A percentile compares a stretch with the other conserved stretches of the same genome.
Evolutionary conservation across 2,329 filamentous ascomycete species (phyloP).

Genomic region (Penicillium sp.): DNA sequence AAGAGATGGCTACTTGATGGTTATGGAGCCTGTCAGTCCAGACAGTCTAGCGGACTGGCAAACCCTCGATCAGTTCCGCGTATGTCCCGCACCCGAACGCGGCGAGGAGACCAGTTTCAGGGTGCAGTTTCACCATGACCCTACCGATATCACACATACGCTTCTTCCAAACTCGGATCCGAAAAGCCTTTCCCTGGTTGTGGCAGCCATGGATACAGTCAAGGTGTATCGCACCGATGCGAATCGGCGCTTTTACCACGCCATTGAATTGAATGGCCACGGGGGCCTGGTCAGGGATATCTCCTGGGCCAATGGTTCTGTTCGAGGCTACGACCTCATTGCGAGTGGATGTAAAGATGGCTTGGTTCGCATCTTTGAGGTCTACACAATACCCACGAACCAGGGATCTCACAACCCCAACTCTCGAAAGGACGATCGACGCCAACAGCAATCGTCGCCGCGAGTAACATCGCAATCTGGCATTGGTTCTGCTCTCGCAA

Average conservation of each 20-base stretch:
- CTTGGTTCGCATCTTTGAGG: slow-evolving; percentile 77
- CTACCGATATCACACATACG: slow-evolving; percentile 64
- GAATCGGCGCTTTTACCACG: slow-evolving; percentile 76
- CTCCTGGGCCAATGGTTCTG: slow-evolving; percentile 87
- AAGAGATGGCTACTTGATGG: slow-evolving; percentile 69
- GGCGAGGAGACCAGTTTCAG: slow-evolving; percentile 85
- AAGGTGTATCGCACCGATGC: slow-evolving; percentile 74
- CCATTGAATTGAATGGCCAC: slow-evolving; percentile 69
- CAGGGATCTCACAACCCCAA: slow-evolving; percentile 26
- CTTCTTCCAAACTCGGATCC: slow-evolving; percentile 73
- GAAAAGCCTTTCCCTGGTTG: slow-evolving; percentile 74
- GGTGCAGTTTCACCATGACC: slow-evolving; percentile 83
- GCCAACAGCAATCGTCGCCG: slow-evolving; percentile 24
- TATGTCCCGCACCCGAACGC: slow-evolving; percentile 64
- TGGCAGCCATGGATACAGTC: slow-evolving; percentile 78
- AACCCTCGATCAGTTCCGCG: slow-evolving; percentile 68
- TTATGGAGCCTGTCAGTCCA: slow-evolving; percentile 80
- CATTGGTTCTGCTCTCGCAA: slow-evolving; percentile 41
- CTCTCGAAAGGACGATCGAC: slow-evolving; percentile 25
- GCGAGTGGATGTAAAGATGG: slow-evolving; percentile 93
- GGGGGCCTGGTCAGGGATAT: slow-evolving; percentile 76
- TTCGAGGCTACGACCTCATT: slow-evolving; percentile 81
- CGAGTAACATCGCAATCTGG: slow-evolving; percentile 38
- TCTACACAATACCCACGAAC: slow-evolving; percentile 35
- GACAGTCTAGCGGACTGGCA: slow-evolving; percentile 74